Base-by-base conservation (phyloP, 495 filamentous ascomycete species). In the Tuber magnatum region DNA sequence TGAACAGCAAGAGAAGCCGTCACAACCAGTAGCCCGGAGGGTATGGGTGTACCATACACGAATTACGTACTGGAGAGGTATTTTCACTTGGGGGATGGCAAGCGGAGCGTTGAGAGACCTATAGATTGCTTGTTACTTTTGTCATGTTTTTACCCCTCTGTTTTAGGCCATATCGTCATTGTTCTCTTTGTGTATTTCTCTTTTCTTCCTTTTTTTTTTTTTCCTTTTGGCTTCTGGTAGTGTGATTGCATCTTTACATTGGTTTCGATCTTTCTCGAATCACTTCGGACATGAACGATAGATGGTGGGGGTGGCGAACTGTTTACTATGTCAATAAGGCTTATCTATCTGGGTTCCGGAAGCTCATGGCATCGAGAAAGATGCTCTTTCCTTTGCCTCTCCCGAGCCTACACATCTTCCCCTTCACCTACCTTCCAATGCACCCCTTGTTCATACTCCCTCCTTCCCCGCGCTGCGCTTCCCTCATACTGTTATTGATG, bases 1-100 rank as follows among this genome's bases (percentile, higher is more conserved):
- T 81, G 40, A 76, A 75, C 61, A 81, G 73, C 32, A 81, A 81
- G 56, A 76, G 80, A 71, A 74, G 80, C 43, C 74, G 80, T 46
- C 77, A 73, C 70, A 65, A 65, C 56, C 73, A 81, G 44, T 81
- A 77, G 51, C 41, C 38, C 28, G 40, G 35, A 48, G 44, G 38
- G 72, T 24, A 69, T n/a, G 38, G 43, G 75, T 69, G 51, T 77
- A 72, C 71, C 35, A n/a, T 24, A n/a, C 73, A 74, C 71, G n/a
- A 44, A 73, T 14, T 41, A 73, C 24, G 69, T 44, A 74, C 69
- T 72, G 40, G 73, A 74, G 46, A 32, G 46, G 42, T 46, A 35
- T 39, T 74, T 40, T 73, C 38, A 72, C 46, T 74, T 74, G 73
- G 32, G 14, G 28, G 16, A 65, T 35, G 56, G 56, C 4, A 70